Percentiles rank a stretch among this genome's conserved stretches.
Conservation (phyloP, 208 protist species). For the Trichomonas vaginalis region DNA sequence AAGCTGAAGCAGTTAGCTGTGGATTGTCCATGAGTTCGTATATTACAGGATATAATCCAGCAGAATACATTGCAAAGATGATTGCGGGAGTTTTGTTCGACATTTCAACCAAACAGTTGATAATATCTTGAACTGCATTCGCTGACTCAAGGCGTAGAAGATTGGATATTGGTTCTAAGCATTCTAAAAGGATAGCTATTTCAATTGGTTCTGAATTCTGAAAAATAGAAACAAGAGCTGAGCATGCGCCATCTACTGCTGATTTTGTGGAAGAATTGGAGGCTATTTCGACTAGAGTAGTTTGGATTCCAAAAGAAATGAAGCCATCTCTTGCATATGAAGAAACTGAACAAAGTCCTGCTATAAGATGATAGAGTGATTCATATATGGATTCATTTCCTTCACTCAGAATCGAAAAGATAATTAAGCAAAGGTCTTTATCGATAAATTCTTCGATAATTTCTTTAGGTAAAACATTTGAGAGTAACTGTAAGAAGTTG, state of each 20-base stretch:
- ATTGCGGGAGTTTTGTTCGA: not conserved
- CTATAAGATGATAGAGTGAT: not conserved
- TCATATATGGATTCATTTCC: not conserved
- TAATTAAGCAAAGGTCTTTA: not conserved
- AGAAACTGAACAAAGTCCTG: not conserved
- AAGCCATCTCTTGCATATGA: not conserved
- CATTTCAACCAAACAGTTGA: not conserved
- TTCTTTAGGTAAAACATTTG: not conserved
- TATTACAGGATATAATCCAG: not conserved
- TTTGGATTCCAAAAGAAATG: not conserved
- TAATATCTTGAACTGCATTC: not conserved
- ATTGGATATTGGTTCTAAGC: not conserved
- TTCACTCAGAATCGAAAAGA: not conserved
- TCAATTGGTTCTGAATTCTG: not conserved
- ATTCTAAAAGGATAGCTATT: not conserved
- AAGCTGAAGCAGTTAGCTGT: not conserved
- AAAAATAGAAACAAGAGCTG: not conserved
- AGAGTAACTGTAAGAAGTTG: not conserved
- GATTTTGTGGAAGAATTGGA: not conserved
- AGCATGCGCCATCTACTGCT: not conserved
- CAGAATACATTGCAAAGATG: not conserved
- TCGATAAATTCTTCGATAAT: not conserved
- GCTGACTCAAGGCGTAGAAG: not conserved
- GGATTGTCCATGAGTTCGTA: not conserved
- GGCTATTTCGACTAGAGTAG: not conserved